Base-by-base conservation (phyloP, 768 basidiomycete genomes). In the Tylopilus rubrobrunneus region DNA sequence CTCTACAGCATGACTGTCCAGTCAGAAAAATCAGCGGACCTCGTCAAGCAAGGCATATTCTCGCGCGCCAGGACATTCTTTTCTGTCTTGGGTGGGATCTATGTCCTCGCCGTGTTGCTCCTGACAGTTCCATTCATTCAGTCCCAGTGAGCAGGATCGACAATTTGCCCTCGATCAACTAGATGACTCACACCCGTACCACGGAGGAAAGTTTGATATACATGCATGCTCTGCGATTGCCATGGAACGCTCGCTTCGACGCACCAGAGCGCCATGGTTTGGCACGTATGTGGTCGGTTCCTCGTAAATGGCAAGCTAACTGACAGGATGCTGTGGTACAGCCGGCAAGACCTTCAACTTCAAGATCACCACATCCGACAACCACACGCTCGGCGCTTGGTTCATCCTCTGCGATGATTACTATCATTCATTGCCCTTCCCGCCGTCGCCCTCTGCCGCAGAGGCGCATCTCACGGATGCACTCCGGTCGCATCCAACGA, bases 321-420 rank as follows among this genome's bases (percentile, higher is more conserved):
- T 51, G 43, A 56, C 33, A 34, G 7, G 45, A 21, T 21, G 4
- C 19, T 8, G 40, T 23, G 15, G 6, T 17, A 36, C 49, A 92
- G 90, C 89, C 4, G 86, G 85, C 58, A 93, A 90, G 67, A 86
- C 89, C 0, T 69, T 81, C 45, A 90, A 94, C 62, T 66, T 93
- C 45, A 72, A 80, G 51, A 73, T 97, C 8, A 69, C 73, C 14
- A 93, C 93, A 0, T 63, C 81, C 0, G 95, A 98, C 67, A 88
- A 90, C 54, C 80, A 86, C 53, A 78, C 77, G 0, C 67, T 98
- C 39, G 95, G 95, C 15, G 87, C 92, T 19, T 94, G 92, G 92
- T 90, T 91, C 67, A 72, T 88, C 41, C 75, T 92, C 5, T 81
- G 89, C 0, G 84, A 92, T 48, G 62, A 73, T 1, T 78, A 79